Conservation (phyloP, 169 alveolate species). For the Plasmodium gonderi region DNA sequence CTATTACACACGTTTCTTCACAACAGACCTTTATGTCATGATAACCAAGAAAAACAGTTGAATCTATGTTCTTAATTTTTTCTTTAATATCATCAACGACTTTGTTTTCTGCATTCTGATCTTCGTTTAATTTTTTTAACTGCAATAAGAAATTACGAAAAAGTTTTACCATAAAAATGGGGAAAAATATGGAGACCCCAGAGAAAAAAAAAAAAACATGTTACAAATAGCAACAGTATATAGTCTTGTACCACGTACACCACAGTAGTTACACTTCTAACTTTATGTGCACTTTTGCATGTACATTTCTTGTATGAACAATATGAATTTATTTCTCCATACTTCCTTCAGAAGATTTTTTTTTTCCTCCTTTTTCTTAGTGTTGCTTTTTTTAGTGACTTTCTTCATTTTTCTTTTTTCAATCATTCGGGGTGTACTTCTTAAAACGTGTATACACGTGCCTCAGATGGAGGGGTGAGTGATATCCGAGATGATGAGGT, state of each 20-base stretch:
- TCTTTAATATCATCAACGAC: constrained; percentile 30
- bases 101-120: constrained; percentile 15
- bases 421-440: not conserved
- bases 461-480: not conserved
- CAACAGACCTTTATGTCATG: constrained; percentile 58
- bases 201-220: too few species aligned
- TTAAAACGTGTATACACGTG: not conserved
- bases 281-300: not conserved
- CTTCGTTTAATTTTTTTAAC: constrained; percentile 34
- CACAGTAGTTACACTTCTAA: not conserved
- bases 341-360: constrained; percentile 21
- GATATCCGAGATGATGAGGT: not conserved
- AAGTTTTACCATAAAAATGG: not conserved
- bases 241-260: too few species aligned
- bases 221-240: too few species aligned
- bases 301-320: not conserved
- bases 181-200: too few species aligned
- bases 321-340: not conserved
- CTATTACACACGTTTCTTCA: not conserved
- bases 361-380: constrained; percentile 54
- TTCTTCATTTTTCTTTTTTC: constrained; percentile 10
- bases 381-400: not conserved
- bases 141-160: not conserved
- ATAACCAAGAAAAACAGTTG: constrained; percentile 34
- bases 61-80: constrained; percentile 41